Evolutionary conservation across 164 flowering plant species (phyloP), one percentile per base, ranked within the genome.

Genomic region (Macadamia tetraphylla): DNA sequence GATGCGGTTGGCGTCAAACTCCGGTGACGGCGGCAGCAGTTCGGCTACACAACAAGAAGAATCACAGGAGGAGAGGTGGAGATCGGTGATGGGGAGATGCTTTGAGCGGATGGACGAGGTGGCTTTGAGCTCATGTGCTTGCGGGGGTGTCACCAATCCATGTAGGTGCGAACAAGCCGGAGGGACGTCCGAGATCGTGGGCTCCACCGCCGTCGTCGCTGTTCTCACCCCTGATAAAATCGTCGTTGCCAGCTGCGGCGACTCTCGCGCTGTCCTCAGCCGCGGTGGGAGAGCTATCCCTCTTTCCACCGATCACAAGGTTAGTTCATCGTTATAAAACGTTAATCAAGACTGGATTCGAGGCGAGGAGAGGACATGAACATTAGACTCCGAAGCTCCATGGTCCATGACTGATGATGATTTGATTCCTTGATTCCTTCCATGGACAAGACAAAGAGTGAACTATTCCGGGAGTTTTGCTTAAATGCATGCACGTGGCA

Each of bases 201-300:
- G 90, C 12, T 78, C 90, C 49, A 86, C 88, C 3, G 90, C 90
- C 13, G 85, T 83, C 13, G 83, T 81, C n/a, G 83, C 81, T 9
- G 62, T 81, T 5, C 56, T 86, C 5, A 74, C 80, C 6, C 68
- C 74, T 1, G 73, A 77, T 1, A 60, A 71, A n/a, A 73, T 86
- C 1, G 52, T 83, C 1, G 82, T 86, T 10, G 87, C 83, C 59
- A 84, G 84, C 69, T 85, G 88, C 71, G 90, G 88, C 1, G 90
- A 86, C 71, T 86, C 90, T 29, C 85, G 88, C 52, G 90, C 88
- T 56, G 87, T 85, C 48, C 85, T 86, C 31, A 74, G 84, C 76
- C 83, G 88, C 10, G 76, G 72, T 0, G 85, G 86, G 1, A 70
- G 31, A 6, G 81, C 84, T 58, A 57, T 86, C 1, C 86, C 88